Conservation (phyloP, 192 early-diverging fungal genomes). For the Entomortierella chlamydospora region DNA sequence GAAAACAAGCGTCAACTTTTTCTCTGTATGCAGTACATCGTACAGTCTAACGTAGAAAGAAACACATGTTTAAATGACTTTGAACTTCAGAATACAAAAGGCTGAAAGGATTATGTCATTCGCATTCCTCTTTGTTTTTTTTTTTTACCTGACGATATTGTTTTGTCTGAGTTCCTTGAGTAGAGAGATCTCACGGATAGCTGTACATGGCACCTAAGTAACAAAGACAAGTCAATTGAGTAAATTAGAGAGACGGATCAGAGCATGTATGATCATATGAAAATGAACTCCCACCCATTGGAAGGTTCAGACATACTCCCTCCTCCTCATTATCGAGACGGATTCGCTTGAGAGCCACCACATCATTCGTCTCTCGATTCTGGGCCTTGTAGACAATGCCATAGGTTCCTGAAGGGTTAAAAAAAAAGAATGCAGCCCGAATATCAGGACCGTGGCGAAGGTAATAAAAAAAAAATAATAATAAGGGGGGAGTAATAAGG, state of each 20-base stretch:
- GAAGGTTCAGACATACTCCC: slow-evolving; percentile 70
- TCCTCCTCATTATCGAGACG: slow-evolving; percentile 92
- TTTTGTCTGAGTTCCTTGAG: slow-evolving; percentile 86
- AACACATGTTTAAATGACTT: no score
- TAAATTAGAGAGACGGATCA: no score
- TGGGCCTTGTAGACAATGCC: slow-evolving; percentile 99
- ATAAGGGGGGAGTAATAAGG: background rate
- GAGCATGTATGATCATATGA: no score
- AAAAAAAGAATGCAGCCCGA: background rate
- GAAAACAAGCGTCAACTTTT: slow-evolving; percentile 98
- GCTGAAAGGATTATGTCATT: no score
- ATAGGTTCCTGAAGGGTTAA: slow-evolving; percentile 80
- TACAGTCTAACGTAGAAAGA: slow-evolving; percentile 71
- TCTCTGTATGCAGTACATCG: slow-evolving; percentile 97
- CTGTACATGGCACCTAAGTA: slow-evolving; percentile 81
- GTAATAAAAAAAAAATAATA: background rate
- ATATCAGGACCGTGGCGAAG: background rate
- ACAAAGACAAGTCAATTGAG: background rate
- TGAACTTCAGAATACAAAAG: no score
- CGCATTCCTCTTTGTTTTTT: background rate
- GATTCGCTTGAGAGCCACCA: slow-evolving; percentile 98
- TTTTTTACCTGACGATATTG: slow-evolving; percentile 82
- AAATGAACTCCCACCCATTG: no score
- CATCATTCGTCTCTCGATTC: slow-evolving; percentile 92
- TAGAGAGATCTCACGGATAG: slow-evolving; percentile 89